Evolutionary conservation across 768 basidiomycete species (phyloP).

Genomic region (Coprinopsis strossmayeri): DNA sequence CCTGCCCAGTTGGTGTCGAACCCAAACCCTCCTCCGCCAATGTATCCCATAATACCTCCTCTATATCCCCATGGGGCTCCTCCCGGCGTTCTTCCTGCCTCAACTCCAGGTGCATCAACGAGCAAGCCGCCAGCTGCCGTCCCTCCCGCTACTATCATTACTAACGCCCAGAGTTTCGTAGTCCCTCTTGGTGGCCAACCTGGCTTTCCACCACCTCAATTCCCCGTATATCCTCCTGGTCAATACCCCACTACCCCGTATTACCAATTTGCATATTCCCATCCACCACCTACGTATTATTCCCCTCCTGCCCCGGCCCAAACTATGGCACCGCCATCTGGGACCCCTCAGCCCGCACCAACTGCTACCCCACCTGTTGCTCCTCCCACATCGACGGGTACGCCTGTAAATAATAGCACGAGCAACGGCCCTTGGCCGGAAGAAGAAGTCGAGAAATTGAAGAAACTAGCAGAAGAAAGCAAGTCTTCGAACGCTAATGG

Average conservation of each 20-base stretch:
- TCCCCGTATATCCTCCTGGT: conserved; percentile 33
- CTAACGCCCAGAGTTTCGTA: conserved; percentile 67
- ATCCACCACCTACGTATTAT: not conserved
- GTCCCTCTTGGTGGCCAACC: conserved; percentile 55
- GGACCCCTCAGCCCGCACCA: conserved; percentile 13
- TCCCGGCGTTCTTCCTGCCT: conserved; percentile 21
- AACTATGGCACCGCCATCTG: conserved; percentile 1
- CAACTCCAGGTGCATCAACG: conserved; percentile 23
- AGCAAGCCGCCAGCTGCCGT: conserved; percentile 22
- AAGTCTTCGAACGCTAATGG: conserved; percentile 39
- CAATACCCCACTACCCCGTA: conserved; percentile 60
- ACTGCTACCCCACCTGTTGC: conserved; percentile 12
- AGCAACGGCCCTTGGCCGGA: conserved; percentile 56
- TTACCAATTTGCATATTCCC: conserved; percentile 43
- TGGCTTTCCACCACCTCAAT: conserved; percentile 37
- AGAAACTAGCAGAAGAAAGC: conserved; percentile 63
- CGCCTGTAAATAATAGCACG: conserved; percentile 12
- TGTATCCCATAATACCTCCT: conserved; percentile 42
- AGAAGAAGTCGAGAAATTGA: conserved; percentile 66
- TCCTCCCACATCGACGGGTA: conserved; percentile 13
- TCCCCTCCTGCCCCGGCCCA: conserved; percentile 5
- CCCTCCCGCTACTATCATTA: conserved; percentile 46
- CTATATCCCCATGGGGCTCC: conserved; percentile 25
- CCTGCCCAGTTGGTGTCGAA: conserved; percentile 62
- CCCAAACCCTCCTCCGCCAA: conserved; percentile 50